Base-by-base conservation (phyloP, 192 early-diverging fungal species). In the Coemansia brasiliensis region DNA sequence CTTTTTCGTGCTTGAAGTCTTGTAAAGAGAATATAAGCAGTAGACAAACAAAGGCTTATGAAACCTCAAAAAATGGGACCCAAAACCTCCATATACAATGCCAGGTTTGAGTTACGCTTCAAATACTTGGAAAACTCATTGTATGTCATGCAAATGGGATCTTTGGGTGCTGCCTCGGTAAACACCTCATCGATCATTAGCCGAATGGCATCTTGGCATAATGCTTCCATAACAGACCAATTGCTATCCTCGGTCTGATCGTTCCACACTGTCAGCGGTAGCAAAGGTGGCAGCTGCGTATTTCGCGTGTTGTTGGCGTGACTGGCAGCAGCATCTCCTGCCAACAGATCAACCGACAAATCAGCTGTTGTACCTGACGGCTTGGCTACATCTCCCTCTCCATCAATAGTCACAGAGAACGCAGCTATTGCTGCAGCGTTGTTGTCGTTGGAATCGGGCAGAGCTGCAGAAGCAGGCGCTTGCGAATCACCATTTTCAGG, bases 121-220 rank as follows among this genome's bases (percentile, higher is more conserved):
- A 95, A 90, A 59, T 90, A 92, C 17, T 63, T 65, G 35, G 73
- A 69, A 58, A 98, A 96, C 79, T 94, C 92, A 20, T 91, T 85
- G 55, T 85, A 83, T 0, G 82, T 86, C 57, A 98, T 85, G 56
- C 65, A 88, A 17, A 87, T 86, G 21, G 84, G 79, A 46, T 84
- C 74, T 38, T 65, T 67, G 1, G 83, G 79, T 25, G 78, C 71
- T 42, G 86, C 85, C 42, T 80, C 82, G 20, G 64, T 61, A 59
- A 94, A 95, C 11, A 92, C 90, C 63, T 88, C 91, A 39, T 93
- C 88, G 15, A 96, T 91, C 90, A 98, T 93, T 52, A 97, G 92
- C 49, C 91, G 85, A 39, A 97, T 92, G 0, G 96, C 92, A 58
- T 94, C 92, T 64, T 93, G 92, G 11, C 86, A 85, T 85, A 98